Conservation (phyloP, 495 filamentous ascomycete genomes). For the Recurvomyces mirabilis region DNA sequence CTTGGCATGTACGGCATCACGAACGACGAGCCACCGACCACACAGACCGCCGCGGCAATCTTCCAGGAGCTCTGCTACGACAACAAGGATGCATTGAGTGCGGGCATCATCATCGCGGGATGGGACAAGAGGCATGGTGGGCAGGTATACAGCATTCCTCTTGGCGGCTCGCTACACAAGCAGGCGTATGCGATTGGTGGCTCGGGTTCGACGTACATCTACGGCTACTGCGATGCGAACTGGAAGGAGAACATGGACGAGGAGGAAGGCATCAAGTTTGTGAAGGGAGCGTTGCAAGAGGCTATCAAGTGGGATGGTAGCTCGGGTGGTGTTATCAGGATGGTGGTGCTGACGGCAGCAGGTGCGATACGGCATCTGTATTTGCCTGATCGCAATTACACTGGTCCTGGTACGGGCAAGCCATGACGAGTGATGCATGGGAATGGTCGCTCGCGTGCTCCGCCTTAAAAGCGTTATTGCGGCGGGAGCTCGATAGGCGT, state of each 20-base stretch:
- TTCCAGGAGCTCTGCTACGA: conserved; percentile 97
- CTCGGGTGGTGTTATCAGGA: conserved; percentile 92
- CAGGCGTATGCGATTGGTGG: conserved; percentile 92
- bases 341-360: conserved; percentile 85
- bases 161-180: conserved; percentile 95
- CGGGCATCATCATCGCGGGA: conserved; percentile 94
- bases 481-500: too few species aligned
- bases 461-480: too few species aligned
- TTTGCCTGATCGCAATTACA: conserved; percentile 74
- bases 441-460: conserved; percentile 2
- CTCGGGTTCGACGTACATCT: conserved; percentile 97
- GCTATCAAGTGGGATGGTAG: conserved; percentile 99
- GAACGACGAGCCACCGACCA: conserved; percentile 81
- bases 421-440: neutral
- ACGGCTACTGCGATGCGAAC: conserved; percentile 93
- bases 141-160: conserved; percentile 91
- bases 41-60: conserved; percentile 82
- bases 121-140: conserved; percentile 89
- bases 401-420: conserved; percentile 38
- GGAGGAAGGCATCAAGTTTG: conserved; percentile 81
- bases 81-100: conserved; percentile 89
- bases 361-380: conserved; percentile 86
- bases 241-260: conserved; percentile 95
- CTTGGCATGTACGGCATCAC: conserved; percentile 81
- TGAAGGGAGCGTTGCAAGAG: conserved; percentile 78